Percentiles rank a stretch among this genome's conserved stretches.
These are phyloP conservation scores for Eucalyptus urophylla DNA, from an alignment of 345 rosid species.

Conservation along the genomic window DNA sequence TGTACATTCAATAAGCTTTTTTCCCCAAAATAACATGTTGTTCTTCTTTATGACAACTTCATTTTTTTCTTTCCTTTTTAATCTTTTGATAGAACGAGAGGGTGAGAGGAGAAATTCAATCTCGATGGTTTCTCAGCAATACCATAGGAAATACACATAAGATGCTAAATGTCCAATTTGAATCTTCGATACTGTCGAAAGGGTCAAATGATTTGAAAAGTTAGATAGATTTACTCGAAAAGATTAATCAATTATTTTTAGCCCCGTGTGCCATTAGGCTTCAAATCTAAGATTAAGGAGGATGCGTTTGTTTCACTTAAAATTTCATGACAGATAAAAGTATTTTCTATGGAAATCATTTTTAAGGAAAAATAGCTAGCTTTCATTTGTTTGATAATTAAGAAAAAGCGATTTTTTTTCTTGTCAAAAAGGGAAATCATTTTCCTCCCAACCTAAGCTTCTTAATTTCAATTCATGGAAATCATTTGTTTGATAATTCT, in stretches of 20 bases:
- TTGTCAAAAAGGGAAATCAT: too few species aligned
- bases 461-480: too few species aligned
- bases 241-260: rapidly evolving
- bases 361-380: too few species aligned
- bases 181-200: rapidly evolving
- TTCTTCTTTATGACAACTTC: neutral
- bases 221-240: rapidly evolving
- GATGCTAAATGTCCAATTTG: neutral
- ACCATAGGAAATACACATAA: too few species aligned
- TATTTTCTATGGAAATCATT: neutral
- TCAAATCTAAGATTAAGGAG: too few species aligned
- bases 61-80: neutral
- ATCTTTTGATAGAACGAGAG: neutral
- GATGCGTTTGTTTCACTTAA: rapidly evolving
- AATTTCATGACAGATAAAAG: too few species aligned
- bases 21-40: neutral
- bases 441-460: neutral
- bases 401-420: rapidly evolving
- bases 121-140: neutral
- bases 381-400: neutral
- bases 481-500: too few species aligned
- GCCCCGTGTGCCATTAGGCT: rapidly evolving
- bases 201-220: too few species aligned
- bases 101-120: neutral
- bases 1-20: neutral